Base-by-base conservation (phyloP, 371 early-diverging fungal genomes). In the Encephalitozoon cuniculi region DNA sequence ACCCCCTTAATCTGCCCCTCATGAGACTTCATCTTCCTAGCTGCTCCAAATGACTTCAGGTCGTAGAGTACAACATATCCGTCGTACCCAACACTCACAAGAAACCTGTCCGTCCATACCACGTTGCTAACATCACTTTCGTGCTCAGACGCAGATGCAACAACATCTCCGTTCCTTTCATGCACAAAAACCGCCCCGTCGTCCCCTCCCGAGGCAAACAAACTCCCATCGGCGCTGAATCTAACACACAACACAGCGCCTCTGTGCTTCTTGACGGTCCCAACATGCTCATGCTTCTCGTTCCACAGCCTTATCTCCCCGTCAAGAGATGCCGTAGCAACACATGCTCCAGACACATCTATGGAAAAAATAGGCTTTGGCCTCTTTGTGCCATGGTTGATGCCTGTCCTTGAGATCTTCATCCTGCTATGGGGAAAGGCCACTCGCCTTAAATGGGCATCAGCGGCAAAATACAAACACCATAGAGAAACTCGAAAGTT, bases 231-330 rank as follows among this genome's bases (percentile, higher is more conserved):
- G 0, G 6, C 18, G 23, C 53, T 73, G 59, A 82, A 82, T 55
- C 80, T 54, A n/a, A 77, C 72, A 71, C 77, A 76, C 15, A 81
- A 65, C 21, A 83, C 81, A 18, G 83, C 23, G 18, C 85, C 83
- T 18, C 54, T 21, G 63, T 85, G 83, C 55, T 82, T 81, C 28
- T 70, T 68, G 44, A 79, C 28, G 0, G 59, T 72, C 66, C 39
- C 71, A 1, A 69, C 37, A 26, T 49, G 15, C 26, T 49, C 54
- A 18, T 28, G 28, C 11, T 51, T 21, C 7, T 25, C n/a, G 26
- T 70, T 54, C 76, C 79, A 81, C 26, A 78, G n/a, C 18, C 71
- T 70, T 34, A 81, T 37, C 26, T 81, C 79, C 2, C 81, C 81
- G 65, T 70, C 59, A 7, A 74, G 59, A 1, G 71, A 41, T 4